Evolutionary conservation across 2,329 filamentous ascomycete genomes (phyloP).

Genomic region (Xylaria sp.): DNA sequence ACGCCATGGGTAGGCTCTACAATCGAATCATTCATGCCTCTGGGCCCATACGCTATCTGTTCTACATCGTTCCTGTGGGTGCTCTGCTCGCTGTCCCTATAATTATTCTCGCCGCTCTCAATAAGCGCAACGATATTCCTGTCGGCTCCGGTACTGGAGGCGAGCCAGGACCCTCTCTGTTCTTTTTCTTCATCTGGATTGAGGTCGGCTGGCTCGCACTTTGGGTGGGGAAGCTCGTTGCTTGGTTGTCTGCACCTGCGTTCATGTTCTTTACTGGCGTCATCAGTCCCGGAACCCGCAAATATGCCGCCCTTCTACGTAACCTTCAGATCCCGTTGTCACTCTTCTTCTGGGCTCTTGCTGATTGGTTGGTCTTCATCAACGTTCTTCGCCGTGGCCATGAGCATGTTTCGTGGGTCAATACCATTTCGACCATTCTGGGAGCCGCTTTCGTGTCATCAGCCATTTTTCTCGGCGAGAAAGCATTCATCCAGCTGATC

Average conservation of each 20-base stretch:
- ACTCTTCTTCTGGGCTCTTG: slow-evolving; percentile 75
- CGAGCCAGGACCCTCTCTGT: slow-evolving; percentile 61
- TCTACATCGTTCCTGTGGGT: slow-evolving; percentile 74
- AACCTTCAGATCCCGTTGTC: slow-evolving; percentile 74
- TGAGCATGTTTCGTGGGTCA: slow-evolving; percentile 62
- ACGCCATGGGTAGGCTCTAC: slow-evolving; percentile 74
- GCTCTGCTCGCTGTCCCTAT: slow-evolving; percentile 71
- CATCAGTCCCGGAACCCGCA: slow-evolving; percentile 75
- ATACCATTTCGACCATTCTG: slow-evolving; percentile 72
- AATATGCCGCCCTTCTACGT: slow-evolving; percentile 73
- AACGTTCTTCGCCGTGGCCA: slow-evolving; percentile 58
- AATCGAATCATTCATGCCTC: slow-evolving; percentile 72
- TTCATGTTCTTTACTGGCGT: slow-evolving; percentile 78
- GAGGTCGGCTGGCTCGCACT: slow-evolving; percentile 74
- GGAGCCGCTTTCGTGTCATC: slow-evolving; percentile 75
- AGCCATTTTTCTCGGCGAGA: slow-evolving; percentile 79
- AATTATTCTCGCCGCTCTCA: slow-evolving; percentile 63
- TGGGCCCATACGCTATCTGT: slow-evolving; percentile 71
- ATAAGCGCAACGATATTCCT: slow-evolving; percentile 52
- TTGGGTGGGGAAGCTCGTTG: slow-evolving; percentile 74
- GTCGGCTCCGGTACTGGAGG: slow-evolving; percentile 51
- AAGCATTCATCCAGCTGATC: slow-evolving; percentile 82
- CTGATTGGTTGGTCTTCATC: slow-evolving; percentile 70
- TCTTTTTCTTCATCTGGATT: slow-evolving; percentile 75
- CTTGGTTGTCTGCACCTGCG: slow-evolving; percentile 67